These are phyloP conservation scores for Beauveria pseudobassiana DNA, from an alignment of 2,329 filamentous ascomycete species.

Conservation along the genomic window DNA sequence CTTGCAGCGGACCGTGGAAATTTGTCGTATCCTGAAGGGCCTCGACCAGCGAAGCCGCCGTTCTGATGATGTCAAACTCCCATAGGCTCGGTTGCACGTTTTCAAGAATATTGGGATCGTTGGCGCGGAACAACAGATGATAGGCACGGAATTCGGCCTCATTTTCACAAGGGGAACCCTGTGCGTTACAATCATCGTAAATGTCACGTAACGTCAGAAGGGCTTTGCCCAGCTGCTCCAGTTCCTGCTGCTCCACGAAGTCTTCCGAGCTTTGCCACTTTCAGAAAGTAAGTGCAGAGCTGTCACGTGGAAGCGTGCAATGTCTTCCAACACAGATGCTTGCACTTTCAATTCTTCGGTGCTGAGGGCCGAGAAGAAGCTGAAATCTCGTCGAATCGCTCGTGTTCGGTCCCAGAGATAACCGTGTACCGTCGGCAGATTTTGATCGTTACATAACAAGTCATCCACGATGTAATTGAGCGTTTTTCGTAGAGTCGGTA, in stretches of 20 bases:
- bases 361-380: constrained; percentile 56
- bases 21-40: constrained; percentile 51
- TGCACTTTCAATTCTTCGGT: constrained; percentile 49
- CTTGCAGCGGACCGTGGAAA: constrained; percentile 49
- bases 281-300: constrained; percentile 56
- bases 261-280: constrained; percentile 47
- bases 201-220: constrained; percentile 57
- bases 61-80: constrained; percentile 51
- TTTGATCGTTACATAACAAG: constrained; percentile 46
- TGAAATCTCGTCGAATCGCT: constrained; percentile 60
- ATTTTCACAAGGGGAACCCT: constrained; percentile 50
- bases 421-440: constrained; percentile 49
- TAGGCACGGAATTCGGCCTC: constrained; percentile 61
- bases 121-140: constrained; percentile 54
- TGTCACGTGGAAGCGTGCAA: constrained; percentile 59
- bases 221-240: constrained; percentile 59
- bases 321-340: constrained; percentile 58
- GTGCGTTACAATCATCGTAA: constrained; percentile 58
- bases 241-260: constrained; percentile 60
- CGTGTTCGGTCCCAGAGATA: constrained; percentile 64
- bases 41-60: constrained; percentile 53
- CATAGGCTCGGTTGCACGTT: constrained; percentile 44
- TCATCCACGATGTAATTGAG: constrained; percentile 57
- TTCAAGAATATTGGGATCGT: constrained; percentile 48
- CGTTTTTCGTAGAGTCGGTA: constrained; percentile 48